phyloP scores from a whole-genome alignment of 441 rosid species.

The Euphorbia corollata region DNA sequence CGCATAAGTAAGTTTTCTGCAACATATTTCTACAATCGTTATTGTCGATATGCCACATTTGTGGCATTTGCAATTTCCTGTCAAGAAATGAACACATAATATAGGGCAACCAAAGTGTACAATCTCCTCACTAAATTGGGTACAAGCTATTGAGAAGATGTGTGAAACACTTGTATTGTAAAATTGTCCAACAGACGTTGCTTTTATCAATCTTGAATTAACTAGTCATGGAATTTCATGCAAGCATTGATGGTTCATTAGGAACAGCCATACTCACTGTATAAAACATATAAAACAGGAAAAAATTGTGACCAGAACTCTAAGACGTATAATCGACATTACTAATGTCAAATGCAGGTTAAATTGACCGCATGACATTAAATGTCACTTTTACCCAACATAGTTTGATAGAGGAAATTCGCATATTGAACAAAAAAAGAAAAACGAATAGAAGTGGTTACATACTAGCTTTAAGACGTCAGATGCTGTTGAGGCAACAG shows the following conservation, averaged over 20 bases:
- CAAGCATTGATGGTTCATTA: neutral
- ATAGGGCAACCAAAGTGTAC: neutral
- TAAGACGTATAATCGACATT: neutral
- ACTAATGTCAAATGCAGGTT: neutral
- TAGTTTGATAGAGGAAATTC: neutral
- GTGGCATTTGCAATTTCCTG: neutral
- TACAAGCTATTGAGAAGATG: neutral
- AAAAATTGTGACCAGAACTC: neutral
- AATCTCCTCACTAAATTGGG: neutral
- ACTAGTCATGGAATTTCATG: neutral
- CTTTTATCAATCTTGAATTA: neutral
- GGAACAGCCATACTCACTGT: neutral
- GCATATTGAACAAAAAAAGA: conserved; percentile 15
- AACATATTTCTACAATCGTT: neutral
- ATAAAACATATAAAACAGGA: neutral
- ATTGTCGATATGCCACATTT: neutral
- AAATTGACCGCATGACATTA: neutral
- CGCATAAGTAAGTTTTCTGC: neutral
- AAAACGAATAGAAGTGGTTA: neutral
- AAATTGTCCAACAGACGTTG: neutral
- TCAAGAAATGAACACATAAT: neutral
- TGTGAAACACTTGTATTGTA: neutral
- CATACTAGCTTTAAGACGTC: conserved; percentile 84
- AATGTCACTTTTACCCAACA: neutral
- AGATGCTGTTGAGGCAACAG: conserved; percentile 77